Conservation (phyloP, 106 monocot genomes). For the Dendrobium catenatum region DNA sequence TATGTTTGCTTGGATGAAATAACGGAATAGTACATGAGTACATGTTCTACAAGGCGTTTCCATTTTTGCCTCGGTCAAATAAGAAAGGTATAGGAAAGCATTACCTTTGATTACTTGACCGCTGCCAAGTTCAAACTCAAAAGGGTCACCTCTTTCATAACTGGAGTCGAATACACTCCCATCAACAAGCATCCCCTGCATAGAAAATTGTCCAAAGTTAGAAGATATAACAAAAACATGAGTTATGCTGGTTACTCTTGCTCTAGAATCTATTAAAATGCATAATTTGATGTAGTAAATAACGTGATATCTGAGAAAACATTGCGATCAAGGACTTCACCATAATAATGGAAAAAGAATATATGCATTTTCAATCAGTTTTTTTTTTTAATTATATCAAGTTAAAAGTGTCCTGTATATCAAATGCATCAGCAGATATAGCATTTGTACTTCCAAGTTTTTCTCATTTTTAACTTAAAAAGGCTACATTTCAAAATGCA, state of each 20-base stretch:
- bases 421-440: background rate
- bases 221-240: background rate
- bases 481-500: background rate
- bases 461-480: background rate
- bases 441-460: background rate
- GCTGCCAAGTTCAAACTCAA: slow-evolving; percentile 90
- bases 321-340: background rate
- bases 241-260: background rate
- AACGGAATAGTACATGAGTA: background rate
- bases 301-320: background rate
- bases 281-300: background rate
- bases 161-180: slow-evolving; percentile 95
- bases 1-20: background rate
- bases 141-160: slow-evolving; percentile 95
- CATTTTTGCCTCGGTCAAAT: background rate
- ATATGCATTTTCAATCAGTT: background rate
- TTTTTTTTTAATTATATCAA: background rate
- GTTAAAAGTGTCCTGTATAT: background rate
- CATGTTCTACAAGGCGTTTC: background rate
- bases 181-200: slow-evolving; percentile 81
- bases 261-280: background rate
- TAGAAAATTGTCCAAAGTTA: background rate
- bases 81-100: background rate
- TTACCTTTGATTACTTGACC: slow-evolving; percentile 99
- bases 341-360: background rate